phyloP scores from a whole-genome alignment of 441 rosid genomes.

The Euphorbia schlechtendalii region DNA sequence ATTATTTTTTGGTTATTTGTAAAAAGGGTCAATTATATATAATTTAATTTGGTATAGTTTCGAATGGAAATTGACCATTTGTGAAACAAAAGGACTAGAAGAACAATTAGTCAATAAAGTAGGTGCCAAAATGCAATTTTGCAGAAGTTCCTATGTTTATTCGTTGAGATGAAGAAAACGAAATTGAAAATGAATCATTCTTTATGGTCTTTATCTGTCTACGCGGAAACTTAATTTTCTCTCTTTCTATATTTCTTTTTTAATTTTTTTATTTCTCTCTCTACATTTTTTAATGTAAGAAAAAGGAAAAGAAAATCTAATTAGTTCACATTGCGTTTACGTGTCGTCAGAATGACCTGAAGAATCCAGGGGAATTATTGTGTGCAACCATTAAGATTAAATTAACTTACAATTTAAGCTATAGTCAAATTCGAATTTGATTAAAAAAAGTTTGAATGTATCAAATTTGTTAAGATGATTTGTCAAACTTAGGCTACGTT shows the following conservation, averaged over 20 bases:
- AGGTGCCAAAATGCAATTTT: no score
- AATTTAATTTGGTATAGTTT: no score
- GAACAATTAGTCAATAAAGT: no score
- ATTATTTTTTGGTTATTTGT: no score
- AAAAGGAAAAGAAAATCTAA: background rate
- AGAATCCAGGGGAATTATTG: constrained; percentile 25
- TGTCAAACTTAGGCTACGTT: no score
- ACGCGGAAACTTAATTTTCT: constrained; percentile 63
- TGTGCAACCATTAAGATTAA: constrained; percentile 24
- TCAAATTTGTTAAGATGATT: no score
- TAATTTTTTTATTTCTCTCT: background rate
- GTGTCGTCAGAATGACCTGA: constrained; percentile 51
- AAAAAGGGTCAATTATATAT: no score
- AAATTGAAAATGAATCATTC: constrained; percentile 14
- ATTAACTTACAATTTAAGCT: constrained; percentile 33
- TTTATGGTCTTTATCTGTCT: constrained; percentile 48
- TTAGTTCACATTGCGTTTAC: constrained; percentile 43
- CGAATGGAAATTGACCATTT: no score
- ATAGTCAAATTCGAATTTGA: background rate
- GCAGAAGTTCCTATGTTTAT: constrained; percentile 10
- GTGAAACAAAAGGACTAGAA: no score
- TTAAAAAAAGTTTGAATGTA: no score
- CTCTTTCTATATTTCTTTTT: constrained; percentile 2
- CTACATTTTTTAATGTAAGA: background rate
- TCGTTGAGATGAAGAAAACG: constrained; percentile 32